Evolutionary conservation across 192 early-diverging fungal genomes (phyloP), one percentile per base, ranked within the genome.

Genomic region (Neocallimastix lanati): DNA sequence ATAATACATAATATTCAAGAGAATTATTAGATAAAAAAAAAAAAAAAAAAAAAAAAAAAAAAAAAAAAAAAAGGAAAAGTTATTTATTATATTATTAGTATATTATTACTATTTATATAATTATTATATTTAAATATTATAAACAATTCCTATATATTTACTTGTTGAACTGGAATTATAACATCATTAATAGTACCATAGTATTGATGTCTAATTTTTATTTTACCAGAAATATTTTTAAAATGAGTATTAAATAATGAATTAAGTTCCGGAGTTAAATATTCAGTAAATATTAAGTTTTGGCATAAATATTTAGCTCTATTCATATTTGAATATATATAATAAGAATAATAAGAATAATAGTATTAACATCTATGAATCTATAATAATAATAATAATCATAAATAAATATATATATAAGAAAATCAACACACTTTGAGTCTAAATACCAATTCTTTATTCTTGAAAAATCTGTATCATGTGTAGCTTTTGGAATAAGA

Each of bases 391-490:
- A 76, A 37, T 25, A 15, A 28, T 76, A 67, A 21, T 28, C 18
- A 25, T n/a, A 27, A 13, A 5, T 80, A 28, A 29, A 80, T 29
- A 80, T 21, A 29, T 29, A 13, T 28, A 83, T n/a, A n/a, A n/a
- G n/a, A n/a, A n/a, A n/a, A n/a, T n/a, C n/a, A n/a, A 82, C 80
- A 78, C 79, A 88, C 83, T 85, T 90, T 28, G 93, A 93, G 77
- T 98, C 97, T 25, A 99, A 85, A 78, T 89, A 92, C 91, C 93
- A 97, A 77, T 87, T 88, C 76, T 92, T 90, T 38, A 96, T 89
- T 27, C 97, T 88, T 2, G 96, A 96, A 86, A 99, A 98, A 82
- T 99, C 96, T 83, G 94, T 96, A 29, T 92, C 96, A 78, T 96
- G 96, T n/a, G 93, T 85, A 81, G 93, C 88, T 80, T 95, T 96